Base-by-base conservation (phyloP, 371 early-diverging fungal species). In the Mucor velutinosus region DNA sequence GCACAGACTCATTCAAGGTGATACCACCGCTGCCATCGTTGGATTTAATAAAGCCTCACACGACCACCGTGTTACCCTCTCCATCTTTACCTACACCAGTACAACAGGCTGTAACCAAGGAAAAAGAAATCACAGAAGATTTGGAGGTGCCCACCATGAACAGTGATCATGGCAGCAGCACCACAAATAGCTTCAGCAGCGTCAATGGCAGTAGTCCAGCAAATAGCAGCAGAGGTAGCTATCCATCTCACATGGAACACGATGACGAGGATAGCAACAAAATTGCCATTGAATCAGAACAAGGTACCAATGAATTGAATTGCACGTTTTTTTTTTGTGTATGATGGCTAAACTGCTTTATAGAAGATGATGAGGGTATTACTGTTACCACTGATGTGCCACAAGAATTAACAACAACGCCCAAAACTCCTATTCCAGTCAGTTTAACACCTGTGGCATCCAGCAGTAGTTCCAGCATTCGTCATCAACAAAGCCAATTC, bases 21-120 rank as follows among this genome's bases (percentile, higher is more conserved):
- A 47, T 65, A 21, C 72, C 69, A 39, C 68, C 64, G 27, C 25
- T 68, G n/a, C 69, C 65, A 33, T 49, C 61, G 10, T 53, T 68
- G 30, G 62, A 70, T 30, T 49, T 49, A 7, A 51, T 69, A n/a
- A 64, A 64, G 25, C 23, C 60, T 5, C 60, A 69, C 41, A 57
- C 51, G 29, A 23, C 32, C 35, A 35, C 32, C n/a, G 57, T 15
- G 12, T 4, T 14, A 15, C 62, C 30, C 3, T 11, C n/a, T 58
- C 11, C 35, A 37, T 37, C 27, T 55, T 27, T 11, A 15, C n/a
- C 15, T 1, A 7, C 29, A 10, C 55, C 55, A 19, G 2, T 23
- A 23, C 32, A 7, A 23, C 37, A 32, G 57, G 5, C 37, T 58
- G 37, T 37, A 8, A 33, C n/a, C 35, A 32, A 17, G 17, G 17